phyloP scores from a whole-genome alignment of 257 asterid genomes.

The Solanum acaule region DNA sequence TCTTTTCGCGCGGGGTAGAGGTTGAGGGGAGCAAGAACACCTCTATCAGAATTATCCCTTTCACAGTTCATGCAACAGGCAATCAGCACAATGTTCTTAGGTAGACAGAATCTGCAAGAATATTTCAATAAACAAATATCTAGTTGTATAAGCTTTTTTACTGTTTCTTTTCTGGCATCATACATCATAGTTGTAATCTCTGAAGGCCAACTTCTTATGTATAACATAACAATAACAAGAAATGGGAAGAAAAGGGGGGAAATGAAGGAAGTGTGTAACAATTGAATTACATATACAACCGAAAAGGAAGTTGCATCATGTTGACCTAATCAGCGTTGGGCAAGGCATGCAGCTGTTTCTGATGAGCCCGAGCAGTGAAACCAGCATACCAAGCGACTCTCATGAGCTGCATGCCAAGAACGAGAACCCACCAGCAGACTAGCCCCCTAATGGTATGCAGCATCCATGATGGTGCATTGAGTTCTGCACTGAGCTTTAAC shows the following conservation, averaged over 20 bases:
- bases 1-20: neutral
- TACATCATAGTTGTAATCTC: neutral
- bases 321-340: conserved; percentile 2
- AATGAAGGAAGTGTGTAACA: neutral
- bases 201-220: neutral
- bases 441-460: conserved; percentile 60
- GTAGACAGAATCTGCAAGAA: neutral
- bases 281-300: neutral
- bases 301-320: neutral
- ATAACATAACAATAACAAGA: neutral
- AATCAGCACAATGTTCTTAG: neutral
- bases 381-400: conserved; percentile 97
- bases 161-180: neutral
- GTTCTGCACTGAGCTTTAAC: conserved; percentile 74
- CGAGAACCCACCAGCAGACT: conserved; percentile 92
- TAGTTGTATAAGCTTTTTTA: neutral
- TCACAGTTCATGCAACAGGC: neutral
- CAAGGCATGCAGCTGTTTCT: conserved; percentile 13
- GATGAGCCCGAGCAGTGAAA: conserved; percentile 41
- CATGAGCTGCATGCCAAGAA: conserved; percentile 95
- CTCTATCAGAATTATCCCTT: neutral
- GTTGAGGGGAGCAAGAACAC: neutral
- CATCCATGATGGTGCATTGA: conserved; percentile 65
- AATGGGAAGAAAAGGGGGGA: neutral
- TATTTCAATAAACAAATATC: neutral